These are phyloP conservation scores for Leishmania mexicana DNA, from an alignment of 208 protist genomes.

Conservation along the genomic window DNA sequence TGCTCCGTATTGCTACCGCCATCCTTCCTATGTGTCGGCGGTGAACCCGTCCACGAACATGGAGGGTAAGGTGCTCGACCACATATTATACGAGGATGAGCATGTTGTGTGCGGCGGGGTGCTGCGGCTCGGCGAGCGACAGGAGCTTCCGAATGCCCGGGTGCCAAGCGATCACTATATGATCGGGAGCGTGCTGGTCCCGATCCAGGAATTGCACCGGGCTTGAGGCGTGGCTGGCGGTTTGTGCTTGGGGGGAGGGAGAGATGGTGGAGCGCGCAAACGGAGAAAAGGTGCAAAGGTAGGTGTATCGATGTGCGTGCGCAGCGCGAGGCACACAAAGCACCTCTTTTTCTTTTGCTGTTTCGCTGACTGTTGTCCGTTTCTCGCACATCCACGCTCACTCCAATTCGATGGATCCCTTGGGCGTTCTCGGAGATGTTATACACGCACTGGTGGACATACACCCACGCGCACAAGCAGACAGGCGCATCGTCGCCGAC, in stretches of 20 bases:
- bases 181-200: constrained; percentile 64
- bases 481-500: background rate
- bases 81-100: constrained; percentile 73
- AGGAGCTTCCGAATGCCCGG: constrained; percentile 53
- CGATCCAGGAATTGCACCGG: constrained; percentile 31
- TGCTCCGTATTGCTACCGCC: constrained; percentile 56
- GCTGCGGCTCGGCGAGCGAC: constrained; percentile 49
- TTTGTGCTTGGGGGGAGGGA: background rate
- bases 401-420: background rate
- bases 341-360: background rate
- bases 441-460: background rate
- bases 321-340: background rate
- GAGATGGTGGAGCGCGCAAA: background rate
- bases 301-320: background rate
- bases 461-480: too few relatives aligned
- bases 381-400: background rate
- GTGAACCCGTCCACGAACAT: constrained; percentile 75
- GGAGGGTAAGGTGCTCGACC: constrained; percentile 88
- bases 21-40: constrained; percentile 64
- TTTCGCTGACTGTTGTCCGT: background rate
- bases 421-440: background rate
- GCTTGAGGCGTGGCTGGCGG: background rate
- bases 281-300: background rate
- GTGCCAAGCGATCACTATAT: constrained; percentile 89
- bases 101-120: constrained; percentile 61